Percentiles rank a stretch among this genome's conserved stretches.
Evolutionary conservation across 805 yeast genomes (phyloP).

Genomic region (Helenozyma baotianmanensis): DNA sequence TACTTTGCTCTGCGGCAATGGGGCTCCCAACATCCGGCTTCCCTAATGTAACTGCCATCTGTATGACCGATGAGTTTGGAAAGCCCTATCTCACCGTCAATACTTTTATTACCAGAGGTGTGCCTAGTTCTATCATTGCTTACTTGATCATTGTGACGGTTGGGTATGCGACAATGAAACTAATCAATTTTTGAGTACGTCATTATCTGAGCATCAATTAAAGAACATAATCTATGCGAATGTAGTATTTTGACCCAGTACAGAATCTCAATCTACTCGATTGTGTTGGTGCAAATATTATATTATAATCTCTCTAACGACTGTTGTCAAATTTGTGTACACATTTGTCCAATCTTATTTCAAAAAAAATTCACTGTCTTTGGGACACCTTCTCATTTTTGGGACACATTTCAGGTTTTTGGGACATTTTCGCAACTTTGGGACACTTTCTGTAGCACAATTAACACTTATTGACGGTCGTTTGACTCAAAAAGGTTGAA

Average conservation of each 20-base stretch:
- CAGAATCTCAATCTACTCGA: no score
- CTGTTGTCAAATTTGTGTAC: no score
- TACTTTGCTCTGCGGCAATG: conserved; percentile 92
- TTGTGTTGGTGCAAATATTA: no score
- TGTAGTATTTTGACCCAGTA: no score
- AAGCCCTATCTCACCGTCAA: conserved; percentile 83
- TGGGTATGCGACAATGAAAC: conserved; percentile 69
- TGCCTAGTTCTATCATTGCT: conserved; percentile 77
- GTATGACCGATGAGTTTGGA: conserved; percentile 90
- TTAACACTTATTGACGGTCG: no score
- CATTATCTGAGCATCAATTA: no score
- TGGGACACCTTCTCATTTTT: conserved; percentile 8
- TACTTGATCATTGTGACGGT: conserved; percentile 69
- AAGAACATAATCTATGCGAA: no score
- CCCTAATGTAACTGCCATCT: conserved; percentile 96
- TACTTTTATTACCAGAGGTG: conserved; percentile 85
- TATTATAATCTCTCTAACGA: no score
- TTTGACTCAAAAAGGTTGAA: no score
- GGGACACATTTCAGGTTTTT: conserved; percentile 3
- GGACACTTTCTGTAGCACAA: conserved; percentile 1
- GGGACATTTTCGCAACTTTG: conserved; percentile 7
- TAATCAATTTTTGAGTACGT: conserved; percentile 32
- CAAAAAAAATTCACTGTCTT: no score
- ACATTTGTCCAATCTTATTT: no score
- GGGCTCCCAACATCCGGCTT: conserved; percentile 96